Evolutionary conservation across 306 rosid genomes (phyloP).

Genomic region (Cicer arietinum): DNA sequence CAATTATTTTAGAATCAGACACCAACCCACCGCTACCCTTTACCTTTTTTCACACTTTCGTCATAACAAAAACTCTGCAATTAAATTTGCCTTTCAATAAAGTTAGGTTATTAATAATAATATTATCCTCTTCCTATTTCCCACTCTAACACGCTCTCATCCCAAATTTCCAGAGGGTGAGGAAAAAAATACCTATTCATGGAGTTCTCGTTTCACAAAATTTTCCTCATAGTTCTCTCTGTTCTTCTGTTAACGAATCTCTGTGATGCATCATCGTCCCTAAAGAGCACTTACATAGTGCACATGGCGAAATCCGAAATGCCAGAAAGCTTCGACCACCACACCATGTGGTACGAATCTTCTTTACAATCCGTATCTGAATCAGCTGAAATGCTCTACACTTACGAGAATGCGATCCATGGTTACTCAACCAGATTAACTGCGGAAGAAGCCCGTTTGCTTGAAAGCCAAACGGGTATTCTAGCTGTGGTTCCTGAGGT

Average conservation of each 20-base stretch:
- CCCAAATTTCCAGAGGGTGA: background rate
- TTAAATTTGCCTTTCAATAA: background rate
- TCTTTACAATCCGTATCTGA: slow-evolving; percentile 66
- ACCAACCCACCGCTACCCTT: slow-evolving; percentile 55
- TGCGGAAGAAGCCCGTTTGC: slow-evolving; percentile 60
- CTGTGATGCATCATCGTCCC: slow-evolving; percentile 17
- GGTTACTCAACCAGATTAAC: slow-evolving; percentile 81
- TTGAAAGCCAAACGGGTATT: slow-evolving; percentile 62
- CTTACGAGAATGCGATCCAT: slow-evolving; percentile 74
- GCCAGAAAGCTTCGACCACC: slow-evolving; percentile 80
- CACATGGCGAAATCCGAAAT: slow-evolving; percentile 74
- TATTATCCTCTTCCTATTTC: background rate
- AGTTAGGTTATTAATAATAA: background rate
- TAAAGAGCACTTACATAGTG: slow-evolving; percentile 72
- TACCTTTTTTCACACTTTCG: slow-evolving; percentile 16
- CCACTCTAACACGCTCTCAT: slow-evolving; percentile 29
- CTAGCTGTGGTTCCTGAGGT: slow-evolving; percentile 72
- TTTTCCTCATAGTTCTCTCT: background rate
- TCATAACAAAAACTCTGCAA: background rate
- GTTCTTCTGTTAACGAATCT: slow-evolving; percentile 42
- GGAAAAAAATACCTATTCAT: slow-evolving; percentile 8
- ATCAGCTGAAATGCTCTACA: slow-evolving; percentile 79
- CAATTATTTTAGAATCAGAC: slow-evolving; percentile 60
- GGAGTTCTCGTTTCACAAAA: slow-evolving; percentile 15
- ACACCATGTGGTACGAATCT: slow-evolving; percentile 77